Conservation (phyloP, 805 yeast genomes). For the Suhomyces pyralidae region DNA sequence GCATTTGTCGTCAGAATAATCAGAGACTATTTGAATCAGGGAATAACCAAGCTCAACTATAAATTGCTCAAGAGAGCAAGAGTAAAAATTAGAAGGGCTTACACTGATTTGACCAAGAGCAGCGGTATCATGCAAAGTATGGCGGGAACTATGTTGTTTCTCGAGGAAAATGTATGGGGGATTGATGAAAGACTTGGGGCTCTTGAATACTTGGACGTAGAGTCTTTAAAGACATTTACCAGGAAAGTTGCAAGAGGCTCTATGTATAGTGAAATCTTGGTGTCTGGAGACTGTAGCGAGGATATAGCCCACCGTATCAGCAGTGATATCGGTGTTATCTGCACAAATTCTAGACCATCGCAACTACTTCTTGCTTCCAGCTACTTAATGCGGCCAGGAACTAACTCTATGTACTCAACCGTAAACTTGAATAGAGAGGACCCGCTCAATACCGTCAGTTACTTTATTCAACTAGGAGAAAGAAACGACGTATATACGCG, state of each 20-base stretch:
- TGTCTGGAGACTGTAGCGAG: conserved; percentile 48
- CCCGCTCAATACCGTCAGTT: conserved; percentile 50
- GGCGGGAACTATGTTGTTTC: conserved; percentile 46
- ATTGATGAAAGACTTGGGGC: conserved; percentile 55
- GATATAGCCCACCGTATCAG: conserved; percentile 16
- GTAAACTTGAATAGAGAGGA: conserved; percentile 38
- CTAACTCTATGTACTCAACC: conserved; percentile 25
- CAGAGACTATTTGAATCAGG: conserved; percentile 13
- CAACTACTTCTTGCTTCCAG: conserved; percentile 33
- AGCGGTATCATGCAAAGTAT: conserved; percentile 49
- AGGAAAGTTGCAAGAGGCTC: conserved; percentile 8
- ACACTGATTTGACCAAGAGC: conserved; percentile 39
- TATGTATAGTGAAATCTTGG: conserved; percentile 39
- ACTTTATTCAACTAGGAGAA: conserved; percentile 56
- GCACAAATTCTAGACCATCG: conserved; percentile 3
- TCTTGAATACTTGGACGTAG: conserved; percentile 46
- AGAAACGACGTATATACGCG: conserved; percentile 32
- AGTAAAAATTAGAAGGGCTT: conserved; percentile 45
- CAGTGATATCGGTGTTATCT: conserved; percentile 20
- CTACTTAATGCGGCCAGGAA: conserved; percentile 14
- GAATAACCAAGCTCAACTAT: conserved; percentile 14
- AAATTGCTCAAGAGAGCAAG: conserved; percentile 45
- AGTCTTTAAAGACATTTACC: conserved; percentile 28
- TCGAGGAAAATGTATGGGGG: conserved; percentile 58
- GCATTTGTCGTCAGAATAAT: conserved; percentile 30